These are phyloP conservation scores for Colletotrichum camelliae DNA, from an alignment of 2,329 filamentous ascomycete species.

Conservation along the genomic window DNA sequence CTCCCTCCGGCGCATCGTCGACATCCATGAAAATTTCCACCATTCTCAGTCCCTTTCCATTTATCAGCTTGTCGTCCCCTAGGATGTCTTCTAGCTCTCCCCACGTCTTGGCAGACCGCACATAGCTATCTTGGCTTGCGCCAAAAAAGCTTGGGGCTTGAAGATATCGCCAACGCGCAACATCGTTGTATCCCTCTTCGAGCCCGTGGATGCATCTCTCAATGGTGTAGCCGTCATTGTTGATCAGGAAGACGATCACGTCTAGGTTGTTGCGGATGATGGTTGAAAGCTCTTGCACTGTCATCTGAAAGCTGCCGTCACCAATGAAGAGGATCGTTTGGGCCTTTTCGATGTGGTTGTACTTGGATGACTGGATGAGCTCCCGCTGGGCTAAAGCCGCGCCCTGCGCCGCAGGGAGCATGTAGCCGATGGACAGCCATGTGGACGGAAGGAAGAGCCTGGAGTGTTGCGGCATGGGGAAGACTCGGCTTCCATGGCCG, in stretches of 20 bases:
- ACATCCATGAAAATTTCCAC: slow-evolving; percentile 35
- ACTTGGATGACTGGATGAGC: slow-evolving; percentile 32
- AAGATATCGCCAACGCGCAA: slow-evolving; percentile 57
- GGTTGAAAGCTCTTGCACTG: slow-evolving; percentile 68
- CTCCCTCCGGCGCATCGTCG: neutral
- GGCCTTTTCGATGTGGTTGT: slow-evolving; percentile 41
- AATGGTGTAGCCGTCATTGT: slow-evolving; percentile 65
- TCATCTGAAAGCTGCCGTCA: slow-evolving; percentile 71
- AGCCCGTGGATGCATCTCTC: slow-evolving; percentile 63
- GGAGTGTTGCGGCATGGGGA: slow-evolving; percentile 53
- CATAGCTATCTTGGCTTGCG: slow-evolving; percentile 34
- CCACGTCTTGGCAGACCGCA: slow-evolving; percentile 42
- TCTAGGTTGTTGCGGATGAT: slow-evolving; percentile 62
- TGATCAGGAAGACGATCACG: slow-evolving; percentile 56
- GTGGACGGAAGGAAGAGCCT: slow-evolving; percentile 56
- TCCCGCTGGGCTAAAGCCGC: slow-evolving; percentile 60
- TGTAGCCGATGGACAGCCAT: slow-evolving; percentile 67
- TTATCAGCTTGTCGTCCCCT: slow-evolving; percentile 18
- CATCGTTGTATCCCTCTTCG: slow-evolving; percentile 59
- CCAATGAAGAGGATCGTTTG: slow-evolving; percentile 63
- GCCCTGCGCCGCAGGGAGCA: slow-evolving; percentile 61
- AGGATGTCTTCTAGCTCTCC: slow-evolving; percentile 47
- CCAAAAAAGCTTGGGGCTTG: slow-evolving; percentile 55
- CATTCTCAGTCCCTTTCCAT: slow-evolving; percentile 33
- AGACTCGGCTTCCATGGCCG: slow-evolving; percentile 56